A percentile compares a stretch with the other conserved stretches of the same genome.
phyloP scores from a whole-genome alignment of 768 basidiomycete species.

The Mycena vitilis region DNA sequence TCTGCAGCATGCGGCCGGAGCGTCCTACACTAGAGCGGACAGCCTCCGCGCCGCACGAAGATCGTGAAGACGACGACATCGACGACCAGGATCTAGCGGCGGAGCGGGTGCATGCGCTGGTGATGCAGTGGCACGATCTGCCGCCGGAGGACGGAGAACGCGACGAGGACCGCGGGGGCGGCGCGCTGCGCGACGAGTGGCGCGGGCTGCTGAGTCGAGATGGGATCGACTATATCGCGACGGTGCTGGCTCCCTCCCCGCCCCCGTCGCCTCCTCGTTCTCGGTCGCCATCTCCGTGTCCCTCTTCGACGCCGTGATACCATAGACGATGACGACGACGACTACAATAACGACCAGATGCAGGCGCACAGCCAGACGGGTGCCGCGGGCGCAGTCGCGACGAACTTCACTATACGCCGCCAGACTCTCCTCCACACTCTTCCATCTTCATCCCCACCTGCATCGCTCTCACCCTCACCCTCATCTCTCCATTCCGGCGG shows the following conservation, averaged over 20 bases:
- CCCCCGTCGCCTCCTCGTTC: neutral
- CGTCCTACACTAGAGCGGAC: neutral
- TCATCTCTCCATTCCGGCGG: no score
- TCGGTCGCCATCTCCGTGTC: no score
- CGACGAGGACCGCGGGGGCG: conserved; percentile 23
- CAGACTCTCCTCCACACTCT: no score
- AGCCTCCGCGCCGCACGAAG: neutral
- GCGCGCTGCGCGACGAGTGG: conserved; percentile 26
- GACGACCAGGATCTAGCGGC: neutral
- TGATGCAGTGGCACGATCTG: conserved; percentile 38
- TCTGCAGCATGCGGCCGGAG: conserved; percentile 1
- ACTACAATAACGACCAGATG: no score
- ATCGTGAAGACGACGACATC: neutral
- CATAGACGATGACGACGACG: no score
- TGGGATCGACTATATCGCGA: conserved; percentile 26
- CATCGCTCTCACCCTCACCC: no score
- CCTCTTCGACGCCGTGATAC: no score
- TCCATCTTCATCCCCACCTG: no score
- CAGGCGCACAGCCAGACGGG: no score
- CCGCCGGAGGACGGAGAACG: conserved; percentile 39
- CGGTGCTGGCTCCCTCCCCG: conserved; percentile 3
- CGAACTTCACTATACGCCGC: no score
- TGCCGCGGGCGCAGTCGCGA: no score
- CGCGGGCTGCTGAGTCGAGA: conserved; percentile 29
- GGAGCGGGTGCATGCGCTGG: conserved; percentile 17